These are phyloP conservation scores for Lactarius deliciosus DNA, from an alignment of 768 basidiomycete species.

Conservation along the genomic window DNA sequence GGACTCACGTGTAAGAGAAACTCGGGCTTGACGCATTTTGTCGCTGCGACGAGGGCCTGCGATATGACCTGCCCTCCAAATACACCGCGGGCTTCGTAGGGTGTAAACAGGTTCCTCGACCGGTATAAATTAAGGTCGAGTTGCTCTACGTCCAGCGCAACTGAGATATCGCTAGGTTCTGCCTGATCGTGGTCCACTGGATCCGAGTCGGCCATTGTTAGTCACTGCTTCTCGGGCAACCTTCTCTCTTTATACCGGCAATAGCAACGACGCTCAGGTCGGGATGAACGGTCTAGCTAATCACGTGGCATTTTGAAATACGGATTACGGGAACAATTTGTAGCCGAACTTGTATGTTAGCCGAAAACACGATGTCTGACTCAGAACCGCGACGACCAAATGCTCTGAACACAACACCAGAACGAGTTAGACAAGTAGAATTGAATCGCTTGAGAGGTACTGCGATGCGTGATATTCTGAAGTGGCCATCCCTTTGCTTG, in stretches of 20 bases:
- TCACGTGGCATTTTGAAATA: neutral
- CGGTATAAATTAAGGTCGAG: slow-evolving; percentile 77
- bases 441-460: slow-evolving; percentile 77
- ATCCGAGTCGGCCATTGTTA: slow-evolving; percentile 19
- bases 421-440: slow-evolving; percentile 70
- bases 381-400: neutral
- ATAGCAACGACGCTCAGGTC: neutral
- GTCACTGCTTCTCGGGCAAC: neutral
- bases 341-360: neutral
- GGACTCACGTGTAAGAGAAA: slow-evolving; percentile 72
- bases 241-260: too few species aligned
- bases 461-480: neutral
- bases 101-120: slow-evolving; percentile 71
- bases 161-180: slow-evolving; percentile 51
- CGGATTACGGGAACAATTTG: neutral
- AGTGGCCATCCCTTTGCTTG: neutral
- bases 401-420: slow-evolving; percentile 31
- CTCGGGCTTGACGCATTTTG: slow-evolving; percentile 63
- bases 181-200: slow-evolving; percentile 19
- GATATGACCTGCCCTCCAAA: slow-evolving; percentile 91
- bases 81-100: slow-evolving; percentile 62
- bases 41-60: slow-evolving; percentile 80
- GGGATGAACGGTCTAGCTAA: neutral
- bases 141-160: slow-evolving; percentile 74
- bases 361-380: neutral